Evolutionary conservation across 75 land plant genomes (phyloP).

Genomic region (Picea glauca): DNA sequence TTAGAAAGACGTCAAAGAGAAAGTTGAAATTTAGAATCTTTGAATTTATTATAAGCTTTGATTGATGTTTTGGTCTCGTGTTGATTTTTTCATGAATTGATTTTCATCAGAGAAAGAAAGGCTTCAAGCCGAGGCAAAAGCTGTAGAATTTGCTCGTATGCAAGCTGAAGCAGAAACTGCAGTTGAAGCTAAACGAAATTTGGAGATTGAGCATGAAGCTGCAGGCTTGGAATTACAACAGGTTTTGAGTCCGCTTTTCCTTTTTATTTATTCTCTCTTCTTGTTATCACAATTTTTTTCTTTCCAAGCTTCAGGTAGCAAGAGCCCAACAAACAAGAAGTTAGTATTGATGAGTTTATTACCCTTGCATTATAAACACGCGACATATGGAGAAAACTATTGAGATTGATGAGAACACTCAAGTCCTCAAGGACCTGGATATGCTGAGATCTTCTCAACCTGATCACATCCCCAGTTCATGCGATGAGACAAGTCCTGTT

Average conservation of each 20-base stretch:
- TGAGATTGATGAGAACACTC: slow-evolving; percentile 67
- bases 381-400: slow-evolving; percentile 90
- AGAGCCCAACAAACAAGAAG: neutral
- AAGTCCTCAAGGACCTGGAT: slow-evolving; percentile 74
- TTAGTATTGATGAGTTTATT: neutral
- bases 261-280: neutral
- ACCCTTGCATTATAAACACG: neutral
- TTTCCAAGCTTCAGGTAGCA: neutral
- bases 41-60: no score
- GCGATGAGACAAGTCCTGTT: slow-evolving; percentile 56
- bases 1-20: no score
- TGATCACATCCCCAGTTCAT: slow-evolving; percentile 52
- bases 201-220: slow-evolving; percentile 84
- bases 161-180: slow-evolving; percentile 29
- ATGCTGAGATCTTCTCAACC: slow-evolving; percentile 60
- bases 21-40: no score
- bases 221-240: slow-evolving; percentile 68
- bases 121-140: no score
- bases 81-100: no score
- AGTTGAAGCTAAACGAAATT: slow-evolving; percentile 59
- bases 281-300: neutral
- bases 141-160: no score
- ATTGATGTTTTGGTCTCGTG: no score
- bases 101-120: no score
- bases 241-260: slow-evolving; percentile 20